These are phyloP conservation scores for Spergularia azorica DNA, from an alignment of 179 eudicot genomes.

Conservation along the genomic window DNA sequence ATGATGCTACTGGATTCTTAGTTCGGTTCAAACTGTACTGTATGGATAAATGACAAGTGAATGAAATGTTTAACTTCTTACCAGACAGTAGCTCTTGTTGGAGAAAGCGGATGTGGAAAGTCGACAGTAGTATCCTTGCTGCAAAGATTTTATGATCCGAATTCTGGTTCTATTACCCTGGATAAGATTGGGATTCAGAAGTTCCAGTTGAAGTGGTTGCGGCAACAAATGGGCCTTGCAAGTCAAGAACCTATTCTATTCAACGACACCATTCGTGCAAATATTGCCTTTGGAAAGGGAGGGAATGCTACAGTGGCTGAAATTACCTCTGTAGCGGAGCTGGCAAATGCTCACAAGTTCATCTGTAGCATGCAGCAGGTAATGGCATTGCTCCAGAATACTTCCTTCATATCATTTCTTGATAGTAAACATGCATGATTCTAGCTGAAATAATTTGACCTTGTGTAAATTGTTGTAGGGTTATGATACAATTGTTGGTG, in stretches of 20 bases:
- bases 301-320: conserved; percentile 18
- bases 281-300: conserved; percentile 30
- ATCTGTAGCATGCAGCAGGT: conserved; percentile 26
- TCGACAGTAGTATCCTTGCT: conserved; percentile 23
- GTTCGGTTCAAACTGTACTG: background rate
- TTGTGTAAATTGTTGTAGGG: conserved; percentile 17
- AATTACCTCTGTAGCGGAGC: conserved; percentile 16
- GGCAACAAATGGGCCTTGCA: conserved; percentile 28
- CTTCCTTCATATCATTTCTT: background rate
- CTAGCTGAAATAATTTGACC: background rate
- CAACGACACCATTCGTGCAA: conserved; percentile 29
- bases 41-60: background rate
- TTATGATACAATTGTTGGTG: conserved; percentile 32
- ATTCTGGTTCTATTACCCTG: conserved; percentile 21
- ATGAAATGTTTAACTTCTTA: background rate
- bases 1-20: background rate
- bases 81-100: conserved; percentile 30
- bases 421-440: too few relatives aligned
- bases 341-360: conserved; percentile 32
- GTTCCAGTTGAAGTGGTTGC: conserved; percentile 23
- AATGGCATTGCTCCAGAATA: background rate
- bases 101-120: conserved; percentile 31
- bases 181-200: conserved; percentile 18
- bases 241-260: conserved; percentile 38
- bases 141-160: conserved; percentile 27